Base-by-base conservation (phyloP, 768 basidiomycete genomes). In the Cystobasidium tubakii region DNA sequence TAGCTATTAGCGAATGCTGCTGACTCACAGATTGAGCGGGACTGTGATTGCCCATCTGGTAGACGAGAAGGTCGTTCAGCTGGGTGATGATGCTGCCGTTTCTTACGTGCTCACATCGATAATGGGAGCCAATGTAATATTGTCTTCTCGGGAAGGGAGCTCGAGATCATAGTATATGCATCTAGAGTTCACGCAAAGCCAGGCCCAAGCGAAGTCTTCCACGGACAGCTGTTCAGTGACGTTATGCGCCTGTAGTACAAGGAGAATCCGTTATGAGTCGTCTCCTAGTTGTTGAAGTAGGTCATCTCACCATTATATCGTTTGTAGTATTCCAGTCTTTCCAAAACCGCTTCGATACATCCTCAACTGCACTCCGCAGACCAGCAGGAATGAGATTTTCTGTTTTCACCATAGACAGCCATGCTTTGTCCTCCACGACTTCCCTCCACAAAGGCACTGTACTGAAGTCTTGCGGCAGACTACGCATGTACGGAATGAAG, bases 161-260 rank as follows among this genome's bases (percentile, higher is more conserved):
- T 83, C 85, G 53, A 88, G 81, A 74, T 85, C 87, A 79, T 87
- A 86, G 80, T 87, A 92, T 25, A 97, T 86, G 80, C 90, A 92
- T 62, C 95, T 87, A 4, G 94, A 97, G 80, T 98, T 98, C 73
- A 96, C 92, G 23, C 13, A 21, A 46, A 97, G 84, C 93, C 94
- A 98, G 0, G 86, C 92, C 92, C 94, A 96, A 1, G 91, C 80
- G 76, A 87, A 90, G 77, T 88, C 85, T 42, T 79, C 81, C n/a
- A 78, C 78, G 10, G 79, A 46, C 10, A 75, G 62, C 4, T 73
- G 54, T 15, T 72, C 74, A 10, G 73, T 53, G 21, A 66, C 69
- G 13, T 78, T 75, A 15, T 67, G 63, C 2, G 64, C 39, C 39
- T 39, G 39, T 6, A 39, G 15, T 39, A n/a, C n/a, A n/a, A n/a